Conservation (phyloP, 805 yeast species). For the Candida maesae region DNA sequence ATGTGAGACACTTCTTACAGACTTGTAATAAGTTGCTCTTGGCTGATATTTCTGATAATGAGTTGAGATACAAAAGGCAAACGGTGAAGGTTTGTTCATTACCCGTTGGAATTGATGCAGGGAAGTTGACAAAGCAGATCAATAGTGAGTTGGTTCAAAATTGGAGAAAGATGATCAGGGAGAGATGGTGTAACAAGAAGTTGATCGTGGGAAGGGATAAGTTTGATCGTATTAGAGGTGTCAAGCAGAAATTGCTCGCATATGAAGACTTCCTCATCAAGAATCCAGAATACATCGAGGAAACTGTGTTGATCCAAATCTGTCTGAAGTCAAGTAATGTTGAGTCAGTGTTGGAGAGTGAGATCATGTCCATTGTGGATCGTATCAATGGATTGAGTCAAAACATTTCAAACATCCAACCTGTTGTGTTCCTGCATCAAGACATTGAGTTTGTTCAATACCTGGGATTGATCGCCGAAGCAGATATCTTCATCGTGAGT, state of each 20-base stretch:
- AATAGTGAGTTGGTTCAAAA: slow-evolving; percentile 45
- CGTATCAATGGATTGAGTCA: slow-evolving; percentile 77
- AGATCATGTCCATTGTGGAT: slow-evolving; percentile 72
- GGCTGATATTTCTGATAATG: slow-evolving; percentile 73
- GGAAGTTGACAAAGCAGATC: slow-evolving; percentile 45
- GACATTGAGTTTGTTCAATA: slow-evolving; percentile 89
- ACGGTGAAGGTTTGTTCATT: slow-evolving; percentile 52
- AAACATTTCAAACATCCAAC: slow-evolving; percentile 70
- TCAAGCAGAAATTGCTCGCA: slow-evolving; percentile 81
- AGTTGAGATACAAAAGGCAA: slow-evolving; percentile 55
- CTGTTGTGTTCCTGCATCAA: slow-evolving; percentile 83
- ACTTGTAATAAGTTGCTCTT: slow-evolving; percentile 80
- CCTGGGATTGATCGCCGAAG: slow-evolving; percentile 78
- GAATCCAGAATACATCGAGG: slow-evolving; percentile 67
- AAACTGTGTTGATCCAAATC: slow-evolving; percentile 77
- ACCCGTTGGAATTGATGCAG: slow-evolving; percentile 80
- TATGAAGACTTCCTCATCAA: slow-evolving; percentile 72
- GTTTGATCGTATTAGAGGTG: slow-evolving; percentile 81
- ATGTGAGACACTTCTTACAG: slow-evolving; percentile 89
- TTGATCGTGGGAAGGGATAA: slow-evolving; percentile 87
- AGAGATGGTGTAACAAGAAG: slow-evolving; percentile 69
- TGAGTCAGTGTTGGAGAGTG: slow-evolving; percentile 66
- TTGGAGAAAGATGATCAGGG: slow-evolving; percentile 70
- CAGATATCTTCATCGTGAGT: slow-evolving; percentile 82
- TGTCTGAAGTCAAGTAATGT: slow-evolving; percentile 50